Percentiles rank a stretch among this genome's conserved stretches.
These are phyloP conservation scores for Solanum chilense DNA, from an alignment of 257 asterid species.

Conservation along the genomic window DNA sequence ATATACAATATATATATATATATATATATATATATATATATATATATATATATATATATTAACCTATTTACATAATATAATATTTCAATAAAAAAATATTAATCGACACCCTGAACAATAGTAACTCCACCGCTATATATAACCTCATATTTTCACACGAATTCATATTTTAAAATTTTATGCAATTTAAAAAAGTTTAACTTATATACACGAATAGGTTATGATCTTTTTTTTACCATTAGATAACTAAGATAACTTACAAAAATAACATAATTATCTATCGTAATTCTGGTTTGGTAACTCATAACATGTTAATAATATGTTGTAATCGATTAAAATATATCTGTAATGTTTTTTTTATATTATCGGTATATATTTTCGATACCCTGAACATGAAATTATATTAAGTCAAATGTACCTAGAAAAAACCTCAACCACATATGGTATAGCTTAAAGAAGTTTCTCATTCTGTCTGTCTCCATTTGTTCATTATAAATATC, in stretches of 20 bases:
- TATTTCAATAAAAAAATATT: neutral
- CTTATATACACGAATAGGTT: neutral
- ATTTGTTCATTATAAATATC: neutral
- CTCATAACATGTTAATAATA: neutral
- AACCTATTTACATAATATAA: neutral
- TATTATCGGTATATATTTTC: neutral
- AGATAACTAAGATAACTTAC: neutral
- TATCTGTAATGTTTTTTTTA: neutral
- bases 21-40: neutral
- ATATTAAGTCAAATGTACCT: neutral
- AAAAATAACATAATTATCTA: neutral
- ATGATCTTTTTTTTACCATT: neutral
- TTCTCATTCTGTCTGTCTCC: neutral
- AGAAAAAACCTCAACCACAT: neutral
- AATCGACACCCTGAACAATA: neutral
- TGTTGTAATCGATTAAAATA: neutral
- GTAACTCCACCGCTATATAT: neutral
- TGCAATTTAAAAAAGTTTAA: neutral
- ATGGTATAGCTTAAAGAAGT: neutral
- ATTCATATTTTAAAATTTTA: neutral
- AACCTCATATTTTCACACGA: neutral
- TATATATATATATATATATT: neutral
- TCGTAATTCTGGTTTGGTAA: neutral
- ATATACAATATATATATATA: neutral
- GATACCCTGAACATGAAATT: neutral